Conservation (phyloP, 768 basidiomycete genomes). For the Leccinum rimulosum region DNA sequence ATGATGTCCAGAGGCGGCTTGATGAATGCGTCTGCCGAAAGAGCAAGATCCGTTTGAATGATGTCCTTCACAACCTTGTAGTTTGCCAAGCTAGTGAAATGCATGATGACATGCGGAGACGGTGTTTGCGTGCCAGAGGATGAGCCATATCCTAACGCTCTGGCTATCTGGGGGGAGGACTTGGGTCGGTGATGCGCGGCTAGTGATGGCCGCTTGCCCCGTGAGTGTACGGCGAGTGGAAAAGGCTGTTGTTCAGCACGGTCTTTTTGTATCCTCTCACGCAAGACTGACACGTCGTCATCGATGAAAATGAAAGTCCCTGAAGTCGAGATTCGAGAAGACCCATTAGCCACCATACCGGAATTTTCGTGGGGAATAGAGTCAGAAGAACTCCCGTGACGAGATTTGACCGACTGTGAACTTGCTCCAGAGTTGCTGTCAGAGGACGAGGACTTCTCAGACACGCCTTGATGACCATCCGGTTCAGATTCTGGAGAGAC, state of each 20-base stretch:
- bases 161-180: constrained; percentile 78
- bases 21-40: constrained; percentile 44
- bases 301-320: constrained; percentile 87
- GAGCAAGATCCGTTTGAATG: constrained; percentile 56
- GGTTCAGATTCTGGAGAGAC: constrained; percentile 57
- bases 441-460: constrained; percentile 15
- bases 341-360: constrained; percentile 18
- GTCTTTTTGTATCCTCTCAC: constrained; percentile 67
- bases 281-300: constrained; percentile 81
- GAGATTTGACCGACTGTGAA: constrained; percentile 17
- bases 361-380: constrained; percentile 20
- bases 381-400: constrained; percentile 23
- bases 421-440: constrained; percentile 4
- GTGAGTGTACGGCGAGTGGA: constrained; percentile 41
- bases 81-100: constrained; percentile 89
- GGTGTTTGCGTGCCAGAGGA: constrained; percentile 28
- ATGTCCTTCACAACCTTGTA: constrained; percentile 88
- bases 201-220: constrained; percentile 64
- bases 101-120: constrained; percentile 53
- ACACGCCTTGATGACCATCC: constrained; percentile 35
- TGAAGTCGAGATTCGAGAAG: constrained; percentile 24
- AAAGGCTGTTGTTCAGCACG: constrained; percentile 48
- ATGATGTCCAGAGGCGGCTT: constrained; percentile 80
- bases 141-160: constrained; percentile 42
- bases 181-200: constrained; percentile 67